Evolutionary conservation across 2,329 filamentous ascomycete genomes (phyloP).

Genomic region (Pseudogymnoascus verrucosus): DNA sequence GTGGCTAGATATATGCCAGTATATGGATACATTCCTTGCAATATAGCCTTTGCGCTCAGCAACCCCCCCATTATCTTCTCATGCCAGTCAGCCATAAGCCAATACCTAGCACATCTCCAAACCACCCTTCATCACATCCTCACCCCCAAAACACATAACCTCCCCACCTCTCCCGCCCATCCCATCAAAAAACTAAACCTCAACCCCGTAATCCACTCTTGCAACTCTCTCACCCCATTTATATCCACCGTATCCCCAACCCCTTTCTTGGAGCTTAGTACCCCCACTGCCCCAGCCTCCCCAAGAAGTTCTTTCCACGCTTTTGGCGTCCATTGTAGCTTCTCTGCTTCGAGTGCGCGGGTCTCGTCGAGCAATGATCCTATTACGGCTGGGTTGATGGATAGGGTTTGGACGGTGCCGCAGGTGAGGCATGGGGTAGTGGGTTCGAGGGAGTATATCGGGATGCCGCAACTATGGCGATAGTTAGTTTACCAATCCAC

Average conservation of each 20-base stretch:
- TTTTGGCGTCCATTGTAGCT: conserved; percentile 43
- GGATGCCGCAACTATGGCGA: conserved; percentile 40
- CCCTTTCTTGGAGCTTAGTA: conserved; percentile 23
- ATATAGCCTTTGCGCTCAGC: not conserved
- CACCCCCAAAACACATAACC: conserved; percentile 35
- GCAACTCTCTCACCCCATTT: conserved; percentile 39
- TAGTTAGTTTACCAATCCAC: conserved; percentile 2
- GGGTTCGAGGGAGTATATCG: conserved; percentile 43
- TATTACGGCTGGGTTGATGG: conserved; percentile 35
- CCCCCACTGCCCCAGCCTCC: conserved; percentile 30
- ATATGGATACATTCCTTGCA: not conserved
- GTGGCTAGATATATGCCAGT: not conserved
- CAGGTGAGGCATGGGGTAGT: conserved; percentile 34
- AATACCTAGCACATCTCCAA: not conserved
- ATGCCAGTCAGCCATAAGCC: not conserved
- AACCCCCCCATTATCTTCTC: not conserved
- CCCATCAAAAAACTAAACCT: conserved; percentile 48
- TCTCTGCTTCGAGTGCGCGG: conserved; percentile 40
- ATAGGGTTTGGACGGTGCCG: conserved; percentile 22
- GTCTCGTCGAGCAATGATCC: conserved; percentile 45
- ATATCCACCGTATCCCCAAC: conserved; percentile 20
- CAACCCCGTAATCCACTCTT: conserved; percentile 43
- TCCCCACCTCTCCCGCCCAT: conserved; percentile 36
- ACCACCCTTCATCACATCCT: conserved; percentile 28
- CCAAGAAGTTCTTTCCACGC: conserved; percentile 47